A percentile compares a stretch with the other conserved stretches of the same genome.
These are phyloP conservation scores for Aquilaria sinensis DNA, from an alignment of 345 rosid genomes.

Conservation along the genomic window DNA sequence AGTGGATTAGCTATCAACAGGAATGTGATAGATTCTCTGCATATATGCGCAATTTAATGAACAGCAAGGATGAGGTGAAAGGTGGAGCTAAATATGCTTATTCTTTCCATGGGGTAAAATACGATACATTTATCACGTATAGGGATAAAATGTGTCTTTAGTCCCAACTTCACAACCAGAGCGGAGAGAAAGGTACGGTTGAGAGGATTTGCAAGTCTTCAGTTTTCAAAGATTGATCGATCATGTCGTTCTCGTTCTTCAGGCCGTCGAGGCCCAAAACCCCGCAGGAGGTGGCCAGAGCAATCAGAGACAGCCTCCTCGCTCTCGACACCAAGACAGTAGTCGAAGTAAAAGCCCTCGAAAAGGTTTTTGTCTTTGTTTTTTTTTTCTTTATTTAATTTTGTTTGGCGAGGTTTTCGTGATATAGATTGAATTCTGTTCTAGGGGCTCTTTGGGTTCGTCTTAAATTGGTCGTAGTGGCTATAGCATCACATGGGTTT, in stretches of 20 bases:
- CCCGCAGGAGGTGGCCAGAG: slow-evolving; percentile 73
- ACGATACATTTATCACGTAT: too few species aligned
- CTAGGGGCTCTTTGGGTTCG: slow-evolving; percentile 7
- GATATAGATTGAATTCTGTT: neutral
- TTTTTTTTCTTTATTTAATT: neutral
- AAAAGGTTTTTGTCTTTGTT: slow-evolving; percentile 42
- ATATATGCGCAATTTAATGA: too few species aligned
- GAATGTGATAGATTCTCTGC: too few species aligned
- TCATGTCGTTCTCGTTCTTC: slow-evolving; percentile 93
- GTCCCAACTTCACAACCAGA: too few species aligned
- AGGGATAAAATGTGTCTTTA: too few species aligned
- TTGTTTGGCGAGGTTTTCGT: neutral
- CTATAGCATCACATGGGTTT: too few species aligned
- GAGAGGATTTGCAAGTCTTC: too few species aligned
- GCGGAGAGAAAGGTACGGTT: neutral
- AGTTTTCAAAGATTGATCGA: slow-evolving; percentile 3
- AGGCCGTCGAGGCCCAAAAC: slow-evolving; percentile 90
- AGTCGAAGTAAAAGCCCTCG: slow-evolving; percentile 84
- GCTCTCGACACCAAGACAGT: slow-evolving; percentile 91
- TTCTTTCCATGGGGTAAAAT: too few species aligned
- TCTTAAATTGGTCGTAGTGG: neutral
- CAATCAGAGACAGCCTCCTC: slow-evolving; percentile 73
- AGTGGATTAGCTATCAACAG: too few species aligned
- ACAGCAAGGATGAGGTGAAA: too few species aligned
- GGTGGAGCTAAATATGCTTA: too few species aligned